Base-by-base conservation (phyloP, 2,329 filamentous ascomycete species). In the Paramyrothecium roridum region DNA sequence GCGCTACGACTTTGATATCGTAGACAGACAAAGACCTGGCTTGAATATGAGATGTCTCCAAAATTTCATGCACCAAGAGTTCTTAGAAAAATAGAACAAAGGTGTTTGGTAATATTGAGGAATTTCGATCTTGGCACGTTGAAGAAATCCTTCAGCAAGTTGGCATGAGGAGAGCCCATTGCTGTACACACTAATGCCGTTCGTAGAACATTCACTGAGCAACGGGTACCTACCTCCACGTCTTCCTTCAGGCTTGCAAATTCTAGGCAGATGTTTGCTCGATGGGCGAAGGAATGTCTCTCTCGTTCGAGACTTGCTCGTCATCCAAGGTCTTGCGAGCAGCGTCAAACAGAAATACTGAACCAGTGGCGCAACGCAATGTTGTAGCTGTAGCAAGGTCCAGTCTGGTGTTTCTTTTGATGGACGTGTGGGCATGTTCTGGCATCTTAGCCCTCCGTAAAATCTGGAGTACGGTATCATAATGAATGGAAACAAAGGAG, bases 141-240 rank as follows among this genome's bases (percentile, higher is more conserved):
- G 61, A 73, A 74, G n/a, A 71, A 61, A 73, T 82, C 80, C 80
- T 82, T 82, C 80, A 81, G 76, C 79, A 79, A 75, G 65, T 71
- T 67, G 76, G 79, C 78, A 80, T 72, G 70, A 69, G 59, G 68
- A 64, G 71, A 73, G 76, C 77, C 76, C 78, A 73, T 69, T 78
- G 80, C 77, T 81, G 80, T 82, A 83, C 80, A 83, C 80, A 83
- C 80, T 74, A 71, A 82, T 82, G 80, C 80, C 80, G 70, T 77
- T 58, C 55, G 55, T n/a, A 56, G 57, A 50, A 57, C 21, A 33
- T 55, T 49, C 51, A 56, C 55, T 61, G 58, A 56, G 53, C 52
- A 62, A 62, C 59, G 7, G 16, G 17, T 48, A 19, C 17, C 46
- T 22, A 48, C 20, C 7, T 20, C 46, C 37, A 43, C n/a, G 16